Evolutionary conservation across 768 basidiomycete genomes (phyloP), one percentile per base, ranked within the genome.

Genomic region (Rubroboletus pulcherrimus): DNA sequence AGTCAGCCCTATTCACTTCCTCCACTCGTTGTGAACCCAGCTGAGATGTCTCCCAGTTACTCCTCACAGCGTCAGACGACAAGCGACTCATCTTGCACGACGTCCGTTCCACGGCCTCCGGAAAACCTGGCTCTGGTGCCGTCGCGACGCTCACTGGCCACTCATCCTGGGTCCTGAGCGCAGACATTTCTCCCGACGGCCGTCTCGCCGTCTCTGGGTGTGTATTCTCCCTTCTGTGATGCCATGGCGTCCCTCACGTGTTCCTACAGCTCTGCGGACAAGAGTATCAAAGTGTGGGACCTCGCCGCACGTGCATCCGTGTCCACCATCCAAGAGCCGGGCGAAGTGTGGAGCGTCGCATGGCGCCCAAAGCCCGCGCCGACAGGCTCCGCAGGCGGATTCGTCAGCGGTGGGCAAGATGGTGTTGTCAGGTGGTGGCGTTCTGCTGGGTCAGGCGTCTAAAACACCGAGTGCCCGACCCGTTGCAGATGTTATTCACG

Each of bases 41-140:
- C 53, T 58, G 41, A 57, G 42, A 40, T 40, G 29, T 42, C 26
- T 37, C 11, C n/a, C 12, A 97, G 93, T 79, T 92, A 50, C 78
- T 98, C 4, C 76, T 94, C 49, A 93, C 91, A 41, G 94, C 89
- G 3, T 95, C 93, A 4, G 94, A 98, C 69, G 94, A 96, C 73
- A 93, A 92, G 70, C 84, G 91, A 17, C 85, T 98, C 55, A 86
- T 93, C 51, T 73, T 96, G 46, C 92, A 96, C 70, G 94, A 98
- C 66, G 89, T 94, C 15, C 86, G 94, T 53, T 77, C 81, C n/a
- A 76, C 86, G 1, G 63, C 80, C 6, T 77, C 82, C 5, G 76
- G 81, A 17, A 80, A 78, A 55, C 75, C 77, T 42, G 86, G 91
- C 6, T 80, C 81, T 19, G 87, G 89, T 39, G 86, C 87, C 2